Base-by-base conservation (phyloP, 1,139 yeast genomes). In the Sugiyamaella castrensis region DNA sequence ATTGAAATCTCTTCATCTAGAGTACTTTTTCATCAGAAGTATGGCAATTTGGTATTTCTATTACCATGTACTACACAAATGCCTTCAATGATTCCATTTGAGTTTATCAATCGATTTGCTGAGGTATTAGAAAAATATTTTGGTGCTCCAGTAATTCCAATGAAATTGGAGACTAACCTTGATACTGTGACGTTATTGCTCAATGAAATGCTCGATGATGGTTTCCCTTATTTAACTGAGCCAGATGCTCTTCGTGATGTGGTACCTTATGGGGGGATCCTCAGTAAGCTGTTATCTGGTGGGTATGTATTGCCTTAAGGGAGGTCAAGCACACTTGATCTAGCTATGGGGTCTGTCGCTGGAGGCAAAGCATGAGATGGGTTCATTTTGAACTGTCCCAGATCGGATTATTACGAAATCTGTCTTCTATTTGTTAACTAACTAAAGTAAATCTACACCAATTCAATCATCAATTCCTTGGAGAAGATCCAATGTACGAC, bases 151-250 rank as follows among this genome's bases (percentile, higher is more conserved):
- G 62, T 86, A 33, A 73, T 81, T 2, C 66, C 80, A 1, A 67
- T 77, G 37, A 82, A 82, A 57, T 71, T 88, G 11, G 84, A 79
- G 56, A 74, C 82, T 37, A 82, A 85, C 61, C 75, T 75, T 55
- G 92, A 86, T 61, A 76, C 85, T 4, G 69, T 87, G 53, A 75
- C 84, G 40, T 69, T 86, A 56, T 57, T 81, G 48, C 60, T 81
- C 56, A 78, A 81, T 57, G 87, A 87, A 60, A 80, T 87, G 81
- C 64, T 89, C 24, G 95, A 87, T 58, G 83, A 81, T 42, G 92
- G 94, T 1, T 72, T 75, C 24, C 95, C 96, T 0, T 77, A 78
- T 55, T 72, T 78, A 44, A 82, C 91, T 0, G 96, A 88, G 57
- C 72, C 81, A 46, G 89, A 88, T 63, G 76, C 80, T 45, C 67